These are phyloP conservation scores for Lophiotrema nucula DNA, from an alignment of 495 filamentous ascomycete genomes.

Conservation along the genomic window DNA sequence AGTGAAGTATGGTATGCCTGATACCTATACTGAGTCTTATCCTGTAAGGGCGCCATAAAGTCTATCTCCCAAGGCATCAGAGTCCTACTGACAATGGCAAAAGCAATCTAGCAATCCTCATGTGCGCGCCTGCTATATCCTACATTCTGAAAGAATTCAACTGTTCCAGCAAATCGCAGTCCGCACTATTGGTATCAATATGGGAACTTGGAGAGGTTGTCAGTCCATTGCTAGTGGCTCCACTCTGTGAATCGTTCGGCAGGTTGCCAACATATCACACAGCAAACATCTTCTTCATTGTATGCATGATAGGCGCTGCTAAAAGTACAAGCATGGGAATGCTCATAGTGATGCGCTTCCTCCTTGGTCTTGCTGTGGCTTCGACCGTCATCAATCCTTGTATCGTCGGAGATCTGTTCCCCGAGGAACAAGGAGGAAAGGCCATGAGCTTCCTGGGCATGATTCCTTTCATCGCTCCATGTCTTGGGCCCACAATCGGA, in stretches of 20 bases:
- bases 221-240: slow-evolving; percentile 59
- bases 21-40: background rate
- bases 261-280: slow-evolving; percentile 52
- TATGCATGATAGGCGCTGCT: slow-evolving; percentile 55
- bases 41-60: background rate
- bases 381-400: slow-evolving; percentile 52
- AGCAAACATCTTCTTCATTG: slow-evolving; percentile 56
- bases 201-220: slow-evolving; percentile 56
- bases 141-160: slow-evolving; percentile 34
- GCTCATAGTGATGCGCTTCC: slow-evolving; percentile 58
- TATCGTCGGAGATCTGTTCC: slow-evolving; percentile 55
- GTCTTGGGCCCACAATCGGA: slow-evolving; percentile 56
- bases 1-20: background rate
- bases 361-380: slow-evolving; percentile 51
- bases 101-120: slow-evolving; percentile 19
- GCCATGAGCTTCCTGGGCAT: slow-evolving; percentile 52
- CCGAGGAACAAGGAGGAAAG: slow-evolving; percentile 44
- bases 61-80: background rate
- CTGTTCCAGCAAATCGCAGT: slow-evolving; percentile 28
- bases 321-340: slow-evolving; percentile 48
- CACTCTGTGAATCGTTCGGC: slow-evolving; percentile 65
- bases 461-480: slow-evolving; percentile 53
- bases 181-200: slow-evolving; percentile 41
- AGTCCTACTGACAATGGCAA: background rate
- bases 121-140: slow-evolving; percentile 31